Conservation (phyloP, 1,284 basidiomycete genomes). For the Taiwanofungus camphoratus region DNA sequence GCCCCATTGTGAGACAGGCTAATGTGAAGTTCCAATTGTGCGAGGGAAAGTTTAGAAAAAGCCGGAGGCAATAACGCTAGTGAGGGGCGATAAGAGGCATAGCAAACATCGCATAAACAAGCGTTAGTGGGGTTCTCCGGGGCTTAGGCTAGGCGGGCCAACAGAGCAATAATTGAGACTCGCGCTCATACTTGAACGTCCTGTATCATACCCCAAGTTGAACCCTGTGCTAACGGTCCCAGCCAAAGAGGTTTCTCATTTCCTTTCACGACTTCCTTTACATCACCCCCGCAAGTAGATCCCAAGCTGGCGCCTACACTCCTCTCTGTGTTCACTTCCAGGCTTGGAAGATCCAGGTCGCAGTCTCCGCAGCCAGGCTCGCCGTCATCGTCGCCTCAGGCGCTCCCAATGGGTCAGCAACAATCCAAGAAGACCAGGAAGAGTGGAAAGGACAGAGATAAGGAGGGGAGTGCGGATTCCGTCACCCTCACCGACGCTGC, state of each 20-base stretch:
- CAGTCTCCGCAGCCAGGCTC: slow-evolving; percentile 57
- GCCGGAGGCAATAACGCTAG: not conserved
- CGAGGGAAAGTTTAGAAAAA: not conserved
- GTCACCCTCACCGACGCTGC: slow-evolving; percentile 28
- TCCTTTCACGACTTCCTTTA: slow-evolving; percentile 7
- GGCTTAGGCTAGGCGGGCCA: no score
- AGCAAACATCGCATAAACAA: slow-evolving; percentile 22
- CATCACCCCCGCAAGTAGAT: slow-evolving; percentile 16
- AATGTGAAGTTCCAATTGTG: slow-evolving; percentile 6
- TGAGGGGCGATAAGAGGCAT: slow-evolving; percentile 6
- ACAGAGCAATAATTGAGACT: no score
- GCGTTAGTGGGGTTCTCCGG: no score
- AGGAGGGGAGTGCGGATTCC: slow-evolving; percentile 34
- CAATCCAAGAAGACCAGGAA: slow-evolving; percentile 76
- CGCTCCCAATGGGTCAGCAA: slow-evolving; percentile 66
- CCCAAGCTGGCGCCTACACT: slow-evolving; percentile 75
- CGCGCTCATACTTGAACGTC: no score
- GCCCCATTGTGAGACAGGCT: slow-evolving; percentile 8
- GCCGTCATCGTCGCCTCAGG: slow-evolving; percentile 30
- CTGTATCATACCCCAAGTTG: slow-evolving; percentile 8
- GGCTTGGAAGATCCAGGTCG: slow-evolving; percentile 63
- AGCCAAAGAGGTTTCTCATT: slow-evolving; percentile 2
- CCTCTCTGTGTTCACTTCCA: slow-evolving; percentile 65
- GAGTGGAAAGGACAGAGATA: slow-evolving; percentile 60
- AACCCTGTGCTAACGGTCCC: slow-evolving; percentile 5